These are phyloP conservation scores for Glycyrrhiza uralensis DNA, from an alignment of 306 rosid genomes.

Conservation along the genomic window DNA sequence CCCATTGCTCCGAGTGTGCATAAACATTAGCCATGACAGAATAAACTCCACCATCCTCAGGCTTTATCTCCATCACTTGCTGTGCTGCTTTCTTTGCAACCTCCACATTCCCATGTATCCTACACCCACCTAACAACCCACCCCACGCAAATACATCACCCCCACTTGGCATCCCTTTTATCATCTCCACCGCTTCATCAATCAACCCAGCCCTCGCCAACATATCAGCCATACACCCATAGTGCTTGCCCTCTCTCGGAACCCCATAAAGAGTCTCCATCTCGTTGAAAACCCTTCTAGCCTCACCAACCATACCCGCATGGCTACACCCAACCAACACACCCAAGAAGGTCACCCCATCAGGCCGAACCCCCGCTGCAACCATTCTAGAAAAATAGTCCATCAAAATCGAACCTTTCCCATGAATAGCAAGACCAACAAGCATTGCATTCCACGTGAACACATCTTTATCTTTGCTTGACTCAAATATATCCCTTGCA, in stretches of 20 bases:
- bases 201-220: constrained; percentile 68
- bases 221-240: constrained; percentile 85
- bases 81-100: constrained; percentile 65
- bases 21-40: constrained; percentile 70
- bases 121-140: constrained; percentile 74
- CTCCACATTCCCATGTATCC: constrained; percentile 69
- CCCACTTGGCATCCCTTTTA: constrained; percentile 57
- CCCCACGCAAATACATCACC: constrained; percentile 84
- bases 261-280: constrained; percentile 58
- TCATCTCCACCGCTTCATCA: constrained; percentile 54
- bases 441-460: constrained; percentile 83
- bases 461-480: constrained; percentile 43
- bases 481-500: constrained; percentile 54
- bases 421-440: constrained; percentile 73
- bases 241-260: constrained; percentile 58
- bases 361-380: constrained; percentile 47
- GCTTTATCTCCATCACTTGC: constrained; percentile 62
- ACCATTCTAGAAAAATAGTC: constrained; percentile 51
- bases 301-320: constrained; percentile 58
- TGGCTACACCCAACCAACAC: constrained; percentile 77
- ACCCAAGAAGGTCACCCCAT: constrained; percentile 62
- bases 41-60: constrained; percentile 82
- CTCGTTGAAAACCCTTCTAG: constrained; percentile 50
- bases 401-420: constrained; percentile 42
- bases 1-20: constrained; percentile 66